Evolutionary conservation across 1,284 basidiomycete genomes (phyloP).

Genomic region (Ustilago sp.): DNA sequence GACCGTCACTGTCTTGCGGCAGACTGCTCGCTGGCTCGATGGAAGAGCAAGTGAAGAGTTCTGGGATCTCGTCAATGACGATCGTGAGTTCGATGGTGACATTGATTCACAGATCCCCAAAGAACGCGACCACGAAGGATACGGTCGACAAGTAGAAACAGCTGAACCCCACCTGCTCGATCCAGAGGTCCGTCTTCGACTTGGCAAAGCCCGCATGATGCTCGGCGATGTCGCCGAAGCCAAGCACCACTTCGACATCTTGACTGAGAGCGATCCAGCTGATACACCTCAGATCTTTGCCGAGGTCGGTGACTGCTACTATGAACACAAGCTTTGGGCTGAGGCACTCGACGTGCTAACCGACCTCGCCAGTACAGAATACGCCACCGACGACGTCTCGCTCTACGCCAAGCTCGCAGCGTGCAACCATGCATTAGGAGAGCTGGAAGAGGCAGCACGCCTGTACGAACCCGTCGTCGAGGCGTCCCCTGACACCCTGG

Average conservation of each 20-base stretch:
- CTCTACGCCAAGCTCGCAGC: slow-evolving; percentile 57
- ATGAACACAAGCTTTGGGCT: slow-evolving; percentile 55
- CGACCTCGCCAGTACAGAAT: slow-evolving; percentile 35
- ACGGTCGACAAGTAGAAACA: slow-evolving; percentile 65
- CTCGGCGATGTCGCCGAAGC: slow-evolving; percentile 84
- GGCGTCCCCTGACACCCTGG: slow-evolving; percentile 79
- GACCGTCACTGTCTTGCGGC: slow-evolving; percentile 79
- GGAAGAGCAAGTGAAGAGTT: slow-evolving; percentile 79
- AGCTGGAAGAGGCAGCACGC: slow-evolving; percentile 50
- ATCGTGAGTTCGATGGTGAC: slow-evolving; percentile 82
- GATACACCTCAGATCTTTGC: slow-evolving; percentile 55
- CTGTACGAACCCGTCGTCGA: slow-evolving; percentile 75
- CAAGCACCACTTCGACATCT: slow-evolving; percentile 72
- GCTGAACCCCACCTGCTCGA: slow-evolving; percentile 76
- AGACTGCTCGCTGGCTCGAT: slow-evolving; percentile 88
- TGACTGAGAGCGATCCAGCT: slow-evolving; percentile 49
- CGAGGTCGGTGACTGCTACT: slow-evolving; percentile 60
- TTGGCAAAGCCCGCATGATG: slow-evolving; percentile 86
- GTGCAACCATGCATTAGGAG: slow-evolving; percentile 59
- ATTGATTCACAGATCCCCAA: slow-evolving; percentile 42
- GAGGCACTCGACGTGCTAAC: slow-evolving; percentile 60
- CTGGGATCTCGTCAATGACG: slow-evolving; percentile 81
- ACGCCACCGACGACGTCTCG: slow-evolving; percentile 49
- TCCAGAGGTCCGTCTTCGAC: slow-evolving; percentile 83
- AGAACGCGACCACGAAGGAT: slow-evolving; percentile 62